Evolutionary conservation across 2,329 filamentous ascomycete species (phyloP).

Genomic region (Metarhizium album): DNA sequence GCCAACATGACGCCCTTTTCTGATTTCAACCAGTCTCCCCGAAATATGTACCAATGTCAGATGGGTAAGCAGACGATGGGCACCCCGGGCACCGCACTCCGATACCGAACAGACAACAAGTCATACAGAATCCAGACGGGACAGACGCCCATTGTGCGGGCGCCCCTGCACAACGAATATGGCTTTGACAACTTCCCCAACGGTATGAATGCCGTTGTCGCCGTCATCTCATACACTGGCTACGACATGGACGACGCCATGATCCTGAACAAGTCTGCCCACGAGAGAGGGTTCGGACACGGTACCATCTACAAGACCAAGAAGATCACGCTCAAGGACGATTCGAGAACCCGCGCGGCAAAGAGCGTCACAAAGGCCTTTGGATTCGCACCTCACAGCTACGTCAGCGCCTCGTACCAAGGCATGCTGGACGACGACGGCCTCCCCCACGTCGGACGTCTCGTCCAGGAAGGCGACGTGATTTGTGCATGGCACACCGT

Average conservation of each 20-base stretch:
- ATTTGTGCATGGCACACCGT: conserved; percentile 88
- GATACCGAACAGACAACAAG: conserved; percentile 94
- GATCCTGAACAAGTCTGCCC: conserved; percentile 96
- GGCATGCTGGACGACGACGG: conserved; percentile 78
- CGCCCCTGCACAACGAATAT: conserved; percentile 90
- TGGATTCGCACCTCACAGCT: conserved; percentile 73
- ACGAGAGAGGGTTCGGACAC: conserved; percentile 91
- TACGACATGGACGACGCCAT: conserved; percentile 99
- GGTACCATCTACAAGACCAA: conserved; percentile 98
- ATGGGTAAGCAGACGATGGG: conserved; percentile 99
- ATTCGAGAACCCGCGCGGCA: conserved; percentile 53
- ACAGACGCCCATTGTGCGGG: conserved; percentile 86
- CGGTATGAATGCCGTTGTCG: conserved; percentile 88
- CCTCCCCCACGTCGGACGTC: conserved; percentile 67
- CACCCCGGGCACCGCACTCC: conserved; percentile 75
- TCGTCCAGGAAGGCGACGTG: conserved; percentile 70
- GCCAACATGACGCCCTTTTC: conserved; percentile 99
- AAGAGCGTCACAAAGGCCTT: conserved; percentile 73
- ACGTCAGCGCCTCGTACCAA: conserved; percentile 60
- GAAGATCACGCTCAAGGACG: conserved; percentile 76
- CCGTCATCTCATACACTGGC: conserved; percentile 95
- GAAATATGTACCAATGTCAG: conserved; percentile 99
- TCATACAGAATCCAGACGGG: conserved; percentile 89
- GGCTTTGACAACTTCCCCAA: conserved; percentile 98
- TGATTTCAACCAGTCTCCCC: conserved; percentile 94